Evolutionary conservation across 1,284 basidiomycete genomes (phyloP).

Genomic region (Ustilago nuda): DNA sequence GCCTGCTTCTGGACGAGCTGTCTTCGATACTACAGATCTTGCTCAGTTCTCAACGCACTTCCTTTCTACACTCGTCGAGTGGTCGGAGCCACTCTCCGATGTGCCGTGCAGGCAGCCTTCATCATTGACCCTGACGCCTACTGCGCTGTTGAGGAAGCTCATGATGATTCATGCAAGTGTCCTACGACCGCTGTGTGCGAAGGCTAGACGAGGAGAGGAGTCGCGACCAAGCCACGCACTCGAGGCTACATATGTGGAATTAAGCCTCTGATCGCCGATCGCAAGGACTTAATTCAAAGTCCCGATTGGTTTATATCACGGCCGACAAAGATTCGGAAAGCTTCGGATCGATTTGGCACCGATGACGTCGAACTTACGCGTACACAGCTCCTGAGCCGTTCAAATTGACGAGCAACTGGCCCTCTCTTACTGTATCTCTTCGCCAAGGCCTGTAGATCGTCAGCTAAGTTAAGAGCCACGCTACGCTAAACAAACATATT

Average conservation of each 20-base stretch:
- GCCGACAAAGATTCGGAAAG: conserved; percentile 16
- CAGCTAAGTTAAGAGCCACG: neutral
- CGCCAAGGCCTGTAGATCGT: conserved; percentile 5
- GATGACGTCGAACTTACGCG: conserved; percentile 29
- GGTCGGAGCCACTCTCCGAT: neutral
- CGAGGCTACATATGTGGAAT: neutral
- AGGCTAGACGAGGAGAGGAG: neutral
- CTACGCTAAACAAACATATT: neutral
- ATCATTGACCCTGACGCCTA: neutral
- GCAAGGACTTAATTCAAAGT: neutral
- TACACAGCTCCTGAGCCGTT: neutral
- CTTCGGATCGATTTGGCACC: conserved; percentile 24
- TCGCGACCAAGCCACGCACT: neutral
- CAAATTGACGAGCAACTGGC: neutral
- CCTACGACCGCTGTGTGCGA: neutral
- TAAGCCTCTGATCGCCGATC: neutral
- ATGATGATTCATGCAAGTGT: neutral
- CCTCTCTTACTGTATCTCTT: neutral
- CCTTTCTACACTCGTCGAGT: neutral
- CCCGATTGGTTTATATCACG: neutral
- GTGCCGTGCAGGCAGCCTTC: neutral
- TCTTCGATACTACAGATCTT: neutral
- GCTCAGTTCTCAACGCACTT: neutral
- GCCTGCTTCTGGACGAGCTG: neutral
- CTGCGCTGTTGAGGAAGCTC: neutral